Evolutionary conservation across 129 eudicot species (phyloP).

Genomic region (Scalesia atractyloides): DNA sequence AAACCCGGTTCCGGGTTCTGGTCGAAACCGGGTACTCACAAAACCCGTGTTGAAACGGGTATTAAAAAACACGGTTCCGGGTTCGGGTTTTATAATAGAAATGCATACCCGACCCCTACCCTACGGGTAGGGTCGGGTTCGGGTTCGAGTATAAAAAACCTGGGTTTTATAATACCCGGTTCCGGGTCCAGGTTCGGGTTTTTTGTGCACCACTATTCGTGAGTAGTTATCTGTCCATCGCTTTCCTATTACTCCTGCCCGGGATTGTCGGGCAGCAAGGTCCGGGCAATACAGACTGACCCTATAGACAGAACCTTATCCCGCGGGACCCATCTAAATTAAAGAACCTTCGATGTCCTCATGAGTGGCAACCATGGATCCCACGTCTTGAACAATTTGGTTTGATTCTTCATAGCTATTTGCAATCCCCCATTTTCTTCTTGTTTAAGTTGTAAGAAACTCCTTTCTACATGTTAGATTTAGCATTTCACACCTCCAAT

Average conservation of each 20-base stretch:
- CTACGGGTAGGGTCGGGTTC: too few relatives aligned
- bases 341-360: slow-evolving; percentile 30
- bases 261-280: slow-evolving; percentile 24
- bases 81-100: too few relatives aligned
- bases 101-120: too few relatives aligned
- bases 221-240: slow-evolving; percentile 9
- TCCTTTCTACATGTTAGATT: neutral
- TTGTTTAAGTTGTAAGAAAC: neutral
- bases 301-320: slow-evolving; percentile 34
- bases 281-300: slow-evolving; percentile 43
- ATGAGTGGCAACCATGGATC: slow-evolving; percentile 23
- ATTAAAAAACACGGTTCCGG: too few relatives aligned
- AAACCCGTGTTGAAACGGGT: too few relatives aligned
- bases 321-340: slow-evolving; percentile 9
- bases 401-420: neutral
- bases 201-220: too few relatives aligned
- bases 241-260: slow-evolving; percentile 19
- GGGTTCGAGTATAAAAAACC: too few relatives aligned
- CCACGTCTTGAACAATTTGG: slow-evolving; percentile 10
- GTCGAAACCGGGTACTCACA: too few relatives aligned
- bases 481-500: neutral
- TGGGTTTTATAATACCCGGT: too few relatives aligned
- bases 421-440: neutral
- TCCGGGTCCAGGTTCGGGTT: too few relatives aligned
- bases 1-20: too few relatives aligned